Evolutionary conservation across 2,329 filamentous ascomycete species (phyloP), one percentile per base, ranked within the genome.

Genomic region (Keithomyces neogunnii): DNA sequence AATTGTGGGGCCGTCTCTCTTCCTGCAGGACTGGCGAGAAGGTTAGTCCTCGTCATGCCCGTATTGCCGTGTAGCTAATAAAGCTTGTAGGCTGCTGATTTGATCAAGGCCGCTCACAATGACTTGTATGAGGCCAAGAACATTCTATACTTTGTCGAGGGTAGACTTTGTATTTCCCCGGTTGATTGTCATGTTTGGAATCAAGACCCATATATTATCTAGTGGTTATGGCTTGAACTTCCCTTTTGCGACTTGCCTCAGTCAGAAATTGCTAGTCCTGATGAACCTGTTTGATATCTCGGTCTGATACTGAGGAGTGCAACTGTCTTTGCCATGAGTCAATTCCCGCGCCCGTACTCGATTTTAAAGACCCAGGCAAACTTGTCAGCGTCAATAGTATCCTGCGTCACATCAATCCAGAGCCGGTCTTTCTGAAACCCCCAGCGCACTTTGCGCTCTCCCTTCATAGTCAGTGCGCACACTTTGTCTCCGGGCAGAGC

Each of bases 1-100:
- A 19, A 19, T 1, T 19, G 19, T 19, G 19, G 19, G 19, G 19
- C 19, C 19, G 19, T 19, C 19, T 19, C 19, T 19, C 19, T 19
- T 19, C 83, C 2, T 84, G 84, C 56, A 79, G 78, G 73, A 60
- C 82, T 51, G 80, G 69, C 4, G 80, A 84, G 60, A 83, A 77
- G 67, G 69, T 52, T 0, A 48, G 54, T 35, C 4, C 8, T 5
- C 29, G 6, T 6, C 49, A 6, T 8, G 10, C 33, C 5, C 5
- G n/a, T 10, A 42, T 42, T n/a, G 39, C 28, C 10, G n/a, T 10
- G 11, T 35, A 32, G 36, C 46, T 55, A 48, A 56, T 45, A 19
- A 10, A 32, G 28, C 4, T 3, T 30, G 30, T 26, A 57, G 54
- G 51, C 55, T 11, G 57, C 58, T 26, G 57, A 59, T 33, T 40